phyloP scores from a whole-genome alignment of 169 alveolate genomes.

The Plasmodium cynomolgi region DNA sequence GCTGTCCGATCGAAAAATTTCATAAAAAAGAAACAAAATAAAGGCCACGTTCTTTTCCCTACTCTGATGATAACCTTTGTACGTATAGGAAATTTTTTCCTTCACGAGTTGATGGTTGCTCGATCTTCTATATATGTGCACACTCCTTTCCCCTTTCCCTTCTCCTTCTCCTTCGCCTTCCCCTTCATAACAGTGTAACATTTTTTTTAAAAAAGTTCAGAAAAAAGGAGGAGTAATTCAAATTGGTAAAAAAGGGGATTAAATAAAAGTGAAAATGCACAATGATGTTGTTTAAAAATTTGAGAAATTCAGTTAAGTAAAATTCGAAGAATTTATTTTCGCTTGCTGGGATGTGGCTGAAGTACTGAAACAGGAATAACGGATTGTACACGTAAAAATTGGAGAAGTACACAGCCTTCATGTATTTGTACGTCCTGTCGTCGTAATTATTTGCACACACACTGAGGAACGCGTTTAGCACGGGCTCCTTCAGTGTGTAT shows the following conservation, averaged over 20 bases:
- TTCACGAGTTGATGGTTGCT: background rate
- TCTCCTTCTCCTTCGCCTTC: background rate
- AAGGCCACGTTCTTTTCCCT: slow-evolving; percentile 1
- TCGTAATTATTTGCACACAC: slow-evolving; percentile 58
- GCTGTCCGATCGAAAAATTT: slow-evolving; percentile 9
- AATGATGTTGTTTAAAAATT: slow-evolving; percentile 65
- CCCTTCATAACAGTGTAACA: too few species aligned
- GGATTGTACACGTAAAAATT: slow-evolving; percentile 69
- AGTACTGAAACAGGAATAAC: slow-evolving; percentile 36
- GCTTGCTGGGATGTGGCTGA: background rate
- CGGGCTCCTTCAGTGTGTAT: slow-evolving; percentile 25
- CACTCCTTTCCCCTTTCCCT: background rate
- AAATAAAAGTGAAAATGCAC: slow-evolving; percentile 58
- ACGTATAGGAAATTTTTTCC: slow-evolving; percentile 15
- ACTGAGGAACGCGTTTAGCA: background rate
- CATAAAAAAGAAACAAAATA: background rate
- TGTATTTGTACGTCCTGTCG: slow-evolving; percentile 36
- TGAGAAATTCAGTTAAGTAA: slow-evolving; percentile 35
- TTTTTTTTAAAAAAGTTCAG: slow-evolving; percentile 47
- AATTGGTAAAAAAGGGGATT: slow-evolving; percentile 61
- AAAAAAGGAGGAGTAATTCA: slow-evolving; percentile 41
- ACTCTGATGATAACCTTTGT: background rate
- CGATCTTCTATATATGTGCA: background rate
- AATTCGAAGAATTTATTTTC: slow-evolving; percentile 36
- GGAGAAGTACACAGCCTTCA: slow-evolving; percentile 22